Percentiles rank a stretch among this genome's conserved stretches.
Evolutionary conservation across 2,329 filamentous ascomycete genomes (phyloP).

Genomic region (Cladosporium sp.): DNA sequence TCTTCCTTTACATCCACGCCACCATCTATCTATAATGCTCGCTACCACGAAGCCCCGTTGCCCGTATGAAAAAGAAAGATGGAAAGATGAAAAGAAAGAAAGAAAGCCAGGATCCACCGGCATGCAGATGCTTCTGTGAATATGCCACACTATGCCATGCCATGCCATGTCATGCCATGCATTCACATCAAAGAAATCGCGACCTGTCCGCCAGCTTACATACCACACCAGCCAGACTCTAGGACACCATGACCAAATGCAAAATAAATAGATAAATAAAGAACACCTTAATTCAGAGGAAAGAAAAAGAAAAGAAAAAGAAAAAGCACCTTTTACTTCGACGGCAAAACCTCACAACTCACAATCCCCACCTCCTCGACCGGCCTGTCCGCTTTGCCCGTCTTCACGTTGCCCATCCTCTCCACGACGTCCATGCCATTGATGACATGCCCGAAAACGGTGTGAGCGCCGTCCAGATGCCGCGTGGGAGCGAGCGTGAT

Average conservation of each 20-base stretch:
- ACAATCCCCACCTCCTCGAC: constrained; percentile 67
- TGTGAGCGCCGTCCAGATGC: constrained; percentile 93
- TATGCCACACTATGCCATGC: not conserved
- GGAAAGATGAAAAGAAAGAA: no score
- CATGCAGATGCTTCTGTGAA: not conserved
- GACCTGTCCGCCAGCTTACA: not conserved
- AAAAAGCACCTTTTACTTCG: not conserved
- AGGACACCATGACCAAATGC: no score
- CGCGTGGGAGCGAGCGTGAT: constrained; percentile 90
- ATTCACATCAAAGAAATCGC: no score
- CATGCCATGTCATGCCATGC: not conserved
- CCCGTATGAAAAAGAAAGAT: no score
- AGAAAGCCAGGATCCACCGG: no score
- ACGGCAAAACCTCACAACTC: constrained; percentile 32
- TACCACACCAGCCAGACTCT: not conserved
- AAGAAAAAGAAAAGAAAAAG: not conserved
- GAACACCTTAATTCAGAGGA: not conserved
- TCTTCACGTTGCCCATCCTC: constrained; percentile 67
- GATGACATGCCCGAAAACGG: constrained; percentile 93
- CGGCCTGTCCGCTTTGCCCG: constrained; percentile 77
- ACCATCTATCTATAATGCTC: not conserved
- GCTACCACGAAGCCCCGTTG: not conserved
- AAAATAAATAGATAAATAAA: not conserved
- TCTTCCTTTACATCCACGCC: no score
- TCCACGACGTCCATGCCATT: constrained; percentile 83